Conservation (phyloP, 768 basidiomycete genomes). For the Pholiota molesta region DNA sequence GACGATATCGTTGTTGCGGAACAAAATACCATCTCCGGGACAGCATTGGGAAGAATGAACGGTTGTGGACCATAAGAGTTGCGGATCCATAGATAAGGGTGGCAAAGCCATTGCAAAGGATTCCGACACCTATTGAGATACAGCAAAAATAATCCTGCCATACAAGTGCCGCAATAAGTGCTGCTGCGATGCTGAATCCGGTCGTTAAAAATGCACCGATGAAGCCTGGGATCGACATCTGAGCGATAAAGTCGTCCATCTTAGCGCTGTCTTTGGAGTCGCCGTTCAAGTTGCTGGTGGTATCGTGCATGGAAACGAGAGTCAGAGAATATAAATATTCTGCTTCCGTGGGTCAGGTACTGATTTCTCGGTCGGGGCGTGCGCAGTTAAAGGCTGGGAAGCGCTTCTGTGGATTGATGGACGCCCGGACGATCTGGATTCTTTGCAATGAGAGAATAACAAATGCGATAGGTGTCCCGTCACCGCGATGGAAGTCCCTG, state of each 20-base stretch:
- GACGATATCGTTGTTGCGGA: constrained; percentile 5
- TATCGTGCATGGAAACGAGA: background rate
- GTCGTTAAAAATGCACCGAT: background rate
- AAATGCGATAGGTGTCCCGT: constrained; percentile 16
- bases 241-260: background rate
- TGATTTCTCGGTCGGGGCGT: too few relatives aligned
- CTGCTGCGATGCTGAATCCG: background rate
- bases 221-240: background rate
- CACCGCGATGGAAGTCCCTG: constrained; percentile 1
- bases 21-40: background rate
- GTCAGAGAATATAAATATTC: background rate
- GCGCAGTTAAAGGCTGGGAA: too few relatives aligned
- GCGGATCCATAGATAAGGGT: background rate
- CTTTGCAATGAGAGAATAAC: constrained; percentile 5
- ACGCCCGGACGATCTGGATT: background rate
- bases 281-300: background rate
- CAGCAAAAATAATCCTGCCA: background rate
- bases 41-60: background rate
- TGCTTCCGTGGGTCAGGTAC: background rate
- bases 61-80: background rate
- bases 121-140: background rate
- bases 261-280: background rate
- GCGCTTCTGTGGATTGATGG: too few relatives aligned
- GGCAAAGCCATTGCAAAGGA: background rate
- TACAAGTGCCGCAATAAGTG: background rate